Percentiles rank a stretch among this genome's conserved stretches.
These are phyloP conservation scores for Blastocystis sp. DNA, from an alignment of 352 stramenopile species.

Conservation along the genomic window DNA sequence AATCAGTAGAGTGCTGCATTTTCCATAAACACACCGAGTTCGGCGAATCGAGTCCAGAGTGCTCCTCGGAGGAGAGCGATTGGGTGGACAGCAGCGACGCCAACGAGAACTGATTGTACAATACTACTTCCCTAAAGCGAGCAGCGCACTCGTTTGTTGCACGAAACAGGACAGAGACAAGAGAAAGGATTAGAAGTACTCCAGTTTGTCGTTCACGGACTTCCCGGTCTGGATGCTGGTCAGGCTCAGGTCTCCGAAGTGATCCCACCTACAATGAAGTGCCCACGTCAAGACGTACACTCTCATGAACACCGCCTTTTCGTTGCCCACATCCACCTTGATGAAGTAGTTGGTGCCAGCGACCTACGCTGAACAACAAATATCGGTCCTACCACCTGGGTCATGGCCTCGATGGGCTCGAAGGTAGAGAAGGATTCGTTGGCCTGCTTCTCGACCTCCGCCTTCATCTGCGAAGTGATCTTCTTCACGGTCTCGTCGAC, in stretches of 20 bases:
- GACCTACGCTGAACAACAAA: constrained; percentile 13
- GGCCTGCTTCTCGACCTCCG: not conserved
- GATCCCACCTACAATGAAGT: constrained; percentile 17
- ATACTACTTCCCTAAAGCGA: not conserved
- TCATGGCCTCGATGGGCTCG: constrained; percentile 10
- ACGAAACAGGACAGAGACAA: not conserved
- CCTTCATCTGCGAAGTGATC: not conserved
- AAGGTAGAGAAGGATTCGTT: constrained; percentile 43
- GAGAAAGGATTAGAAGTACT: constrained; percentile 5
- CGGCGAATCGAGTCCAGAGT: constrained; percentile 78
- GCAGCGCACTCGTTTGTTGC: constrained; percentile 24
- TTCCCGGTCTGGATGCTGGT: constrained; percentile 31
- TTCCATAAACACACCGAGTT: constrained; percentile 90
- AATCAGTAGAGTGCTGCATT: constrained; percentile 82
- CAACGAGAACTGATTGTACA: constrained; percentile 13
- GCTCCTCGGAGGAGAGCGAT: constrained; percentile 50
- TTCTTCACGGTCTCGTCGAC: not conserved
- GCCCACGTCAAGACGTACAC: not conserved
- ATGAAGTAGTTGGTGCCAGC: constrained; percentile 49
- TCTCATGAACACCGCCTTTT: constrained; percentile 23
- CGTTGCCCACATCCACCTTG: constrained; percentile 44
- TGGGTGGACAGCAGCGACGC: constrained; percentile 65
- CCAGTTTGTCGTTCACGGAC: constrained; percentile 11
- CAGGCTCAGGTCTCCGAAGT: constrained; percentile 29
- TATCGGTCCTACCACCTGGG: constrained; percentile 12